Percentiles rank a stretch among this genome's conserved stretches.
phyloP scores from a whole-genome alignment of 1,284 basidiomycete genomes.

The Sporisorium iseilematis-ciliati region DNA sequence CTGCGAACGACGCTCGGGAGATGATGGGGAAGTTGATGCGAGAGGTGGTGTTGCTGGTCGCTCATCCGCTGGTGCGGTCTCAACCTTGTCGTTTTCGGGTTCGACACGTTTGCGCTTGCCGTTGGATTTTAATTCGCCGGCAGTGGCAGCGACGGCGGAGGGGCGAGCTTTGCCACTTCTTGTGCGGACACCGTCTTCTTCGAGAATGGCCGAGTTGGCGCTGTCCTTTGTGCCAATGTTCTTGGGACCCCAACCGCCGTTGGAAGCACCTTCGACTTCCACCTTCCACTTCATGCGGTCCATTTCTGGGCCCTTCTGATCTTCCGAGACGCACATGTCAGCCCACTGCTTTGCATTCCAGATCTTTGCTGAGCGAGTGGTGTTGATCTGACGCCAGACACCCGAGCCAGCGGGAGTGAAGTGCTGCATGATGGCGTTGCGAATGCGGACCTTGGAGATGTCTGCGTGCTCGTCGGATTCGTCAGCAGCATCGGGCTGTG shows the following conservation, averaged over 20 bases:
- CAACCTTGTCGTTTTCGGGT: conserved; percentile 15
- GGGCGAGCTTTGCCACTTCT: conserved; percentile 53
- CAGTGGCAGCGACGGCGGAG: background rate
- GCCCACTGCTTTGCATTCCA: conserved; percentile 69
- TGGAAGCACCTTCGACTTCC: conserved; percentile 51
- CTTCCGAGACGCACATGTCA: conserved; percentile 53
- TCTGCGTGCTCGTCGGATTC: conserved; percentile 32
- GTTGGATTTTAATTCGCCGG: conserved; percentile 11
- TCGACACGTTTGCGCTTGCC: conserved; percentile 34
- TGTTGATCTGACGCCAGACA: conserved; percentile 67
- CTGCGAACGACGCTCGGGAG: conserved; percentile 27
- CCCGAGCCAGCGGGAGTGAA: conserved; percentile 63
- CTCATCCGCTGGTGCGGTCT: conserved; percentile 13
- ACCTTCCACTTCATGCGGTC: conserved; percentile 63
- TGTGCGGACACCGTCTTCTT: conserved; percentile 62
- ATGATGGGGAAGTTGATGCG: conserved; percentile 19
- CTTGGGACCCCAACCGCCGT: conserved; percentile 51
- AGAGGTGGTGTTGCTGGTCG: conserved; percentile 14
- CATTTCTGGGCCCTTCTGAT: conserved; percentile 65
- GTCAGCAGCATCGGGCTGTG: background rate
- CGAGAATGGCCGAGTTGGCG: conserved; percentile 27
- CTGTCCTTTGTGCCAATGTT: conserved; percentile 41
- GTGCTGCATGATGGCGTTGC: conserved; percentile 67
- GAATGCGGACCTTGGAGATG: conserved; percentile 61
- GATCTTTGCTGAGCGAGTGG: conserved; percentile 61